Percentiles rank a stretch among this genome's conserved stretches.
Evolutionary conservation across 768 basidiomycete genomes (phyloP).

Genomic region (Stropharia rugosoannulata): DNA sequence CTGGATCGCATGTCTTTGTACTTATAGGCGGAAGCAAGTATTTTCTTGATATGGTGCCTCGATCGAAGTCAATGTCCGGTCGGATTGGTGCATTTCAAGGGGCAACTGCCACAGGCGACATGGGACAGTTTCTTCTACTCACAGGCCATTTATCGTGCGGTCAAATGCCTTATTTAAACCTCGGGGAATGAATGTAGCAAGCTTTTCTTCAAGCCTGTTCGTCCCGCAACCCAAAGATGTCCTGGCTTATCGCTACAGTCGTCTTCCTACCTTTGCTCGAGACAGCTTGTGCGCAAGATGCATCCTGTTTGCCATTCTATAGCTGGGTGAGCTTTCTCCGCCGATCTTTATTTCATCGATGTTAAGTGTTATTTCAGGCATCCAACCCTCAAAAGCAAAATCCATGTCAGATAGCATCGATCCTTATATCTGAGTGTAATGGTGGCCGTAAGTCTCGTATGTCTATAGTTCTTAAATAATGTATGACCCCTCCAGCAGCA

Average conservation of each 20-base stretch:
- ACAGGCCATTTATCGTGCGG: constrained; percentile 8
- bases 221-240: constrained; percentile 20
- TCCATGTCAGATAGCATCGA: constrained; percentile 46
- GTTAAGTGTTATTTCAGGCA: constrained; percentile 24
- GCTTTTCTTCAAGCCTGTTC: constrained; percentile 14
- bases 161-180: constrained; percentile 10
- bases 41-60: constrained; percentile 21
- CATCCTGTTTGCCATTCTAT: constrained; percentile 39
- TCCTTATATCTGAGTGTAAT: constrained; percentile 40
- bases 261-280: constrained; percentile 21
- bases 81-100: constrained; percentile 21
- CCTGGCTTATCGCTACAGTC: constrained; percentile 20
- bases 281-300: constrained; percentile 32
- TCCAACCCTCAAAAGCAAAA: constrained; percentile 45
- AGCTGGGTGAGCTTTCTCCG: constrained; percentile 32
- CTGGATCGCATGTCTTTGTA: constrained; percentile 15
- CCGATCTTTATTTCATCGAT: background rate
- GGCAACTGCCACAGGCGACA: constrained; percentile 26
- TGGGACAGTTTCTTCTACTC: constrained; percentile 21
- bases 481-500: constrained; percentile 19
- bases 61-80: constrained; percentile 19
- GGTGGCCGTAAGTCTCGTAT: constrained; percentile 33
- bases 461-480: background rate
- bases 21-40: constrained; percentile 13
- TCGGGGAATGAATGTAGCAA: constrained; percentile 2